phyloP scores from a whole-genome alignment of 164 flowering plant genomes.

The Kalanchoe fedtschenkoi region DNA sequence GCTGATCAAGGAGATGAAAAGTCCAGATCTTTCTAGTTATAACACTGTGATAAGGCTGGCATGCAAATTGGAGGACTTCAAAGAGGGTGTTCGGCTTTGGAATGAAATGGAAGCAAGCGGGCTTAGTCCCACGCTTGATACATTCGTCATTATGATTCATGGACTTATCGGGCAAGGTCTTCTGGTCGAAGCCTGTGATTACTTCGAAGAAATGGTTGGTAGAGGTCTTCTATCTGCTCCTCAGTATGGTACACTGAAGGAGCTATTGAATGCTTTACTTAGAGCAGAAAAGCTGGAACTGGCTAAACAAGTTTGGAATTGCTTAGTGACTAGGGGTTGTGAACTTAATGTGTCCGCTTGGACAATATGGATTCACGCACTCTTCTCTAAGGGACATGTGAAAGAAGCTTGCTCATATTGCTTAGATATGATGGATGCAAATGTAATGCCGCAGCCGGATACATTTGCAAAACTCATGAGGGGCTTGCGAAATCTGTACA shows the following conservation, averaged over 20 bases:
- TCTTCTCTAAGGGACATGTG: conserved; percentile 67
- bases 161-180: conserved; percentile 56
- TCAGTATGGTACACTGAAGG: conserved; percentile 77
- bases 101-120: conserved; percentile 60
- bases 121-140: conserved; percentile 56
- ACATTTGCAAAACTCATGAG: conserved; percentile 91
- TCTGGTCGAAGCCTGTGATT: conserved; percentile 64
- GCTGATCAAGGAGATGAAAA: conserved; percentile 51
- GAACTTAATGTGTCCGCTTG: conserved; percentile 75
- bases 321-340: conserved; percentile 51
- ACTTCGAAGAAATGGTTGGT: conserved; percentile 77
- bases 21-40: conserved; percentile 57
- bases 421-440: conserved; percentile 84
- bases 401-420: conserved; percentile 91
- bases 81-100: conserved; percentile 57
- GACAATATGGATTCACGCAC: conserved; percentile 92
- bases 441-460: conserved; percentile 81
- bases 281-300: conserved; percentile 70
- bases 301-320: conserved; percentile 76
- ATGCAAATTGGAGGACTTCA: conserved; percentile 64
- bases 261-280: conserved; percentile 52
- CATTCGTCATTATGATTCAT: conserved; percentile 57
- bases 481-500: conserved; percentile 65
- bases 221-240: conserved; percentile 68
- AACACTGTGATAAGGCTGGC: conserved; percentile 63